phyloP scores from a whole-genome alignment of 805 yeast genomes.

The Henningerozyma blattae region DNA sequence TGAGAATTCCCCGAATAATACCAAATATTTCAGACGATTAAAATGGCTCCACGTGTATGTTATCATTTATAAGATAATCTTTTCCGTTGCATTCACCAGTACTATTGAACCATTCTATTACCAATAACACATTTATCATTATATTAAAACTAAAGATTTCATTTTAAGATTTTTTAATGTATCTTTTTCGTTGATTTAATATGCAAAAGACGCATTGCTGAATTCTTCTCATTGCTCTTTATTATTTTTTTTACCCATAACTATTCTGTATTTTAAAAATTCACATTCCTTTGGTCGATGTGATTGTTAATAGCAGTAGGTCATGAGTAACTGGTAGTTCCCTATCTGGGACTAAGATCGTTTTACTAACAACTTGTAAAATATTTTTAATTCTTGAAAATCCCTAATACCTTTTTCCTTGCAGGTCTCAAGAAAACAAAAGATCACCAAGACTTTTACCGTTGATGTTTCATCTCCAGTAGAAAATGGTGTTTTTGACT shows the following conservation, averaged over 20 bases:
- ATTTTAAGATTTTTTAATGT: no score
- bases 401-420: constrained; percentile 3
- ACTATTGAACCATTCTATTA: no score
- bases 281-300: constrained; percentile 5
- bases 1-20: no score
- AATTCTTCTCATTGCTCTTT: no score
- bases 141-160: no score
- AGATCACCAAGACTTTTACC: constrained; percentile 77
- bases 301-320: constrained; percentile 5
- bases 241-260: no score
- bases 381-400: not conserved
- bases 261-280: constrained; percentile 17
- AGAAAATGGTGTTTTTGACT: constrained; percentile 95
- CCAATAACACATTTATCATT: no score
- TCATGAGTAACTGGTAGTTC: constrained; percentile 5
- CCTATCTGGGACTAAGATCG: not conserved
- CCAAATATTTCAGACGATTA: no score
- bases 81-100: no score
- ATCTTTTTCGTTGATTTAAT: no score
- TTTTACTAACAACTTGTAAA: not conserved
- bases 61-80: no score
- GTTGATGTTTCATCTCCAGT: constrained; percentile 96
- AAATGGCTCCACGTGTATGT: constrained; percentile 89
- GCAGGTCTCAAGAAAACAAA: constrained; percentile 76
- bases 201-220: no score